A percentile compares a stretch with the other conserved stretches of the same genome.
Conservation (phyloP, 371 early-diverging fungal genomes). For the Synchytrium microbalum region DNA sequence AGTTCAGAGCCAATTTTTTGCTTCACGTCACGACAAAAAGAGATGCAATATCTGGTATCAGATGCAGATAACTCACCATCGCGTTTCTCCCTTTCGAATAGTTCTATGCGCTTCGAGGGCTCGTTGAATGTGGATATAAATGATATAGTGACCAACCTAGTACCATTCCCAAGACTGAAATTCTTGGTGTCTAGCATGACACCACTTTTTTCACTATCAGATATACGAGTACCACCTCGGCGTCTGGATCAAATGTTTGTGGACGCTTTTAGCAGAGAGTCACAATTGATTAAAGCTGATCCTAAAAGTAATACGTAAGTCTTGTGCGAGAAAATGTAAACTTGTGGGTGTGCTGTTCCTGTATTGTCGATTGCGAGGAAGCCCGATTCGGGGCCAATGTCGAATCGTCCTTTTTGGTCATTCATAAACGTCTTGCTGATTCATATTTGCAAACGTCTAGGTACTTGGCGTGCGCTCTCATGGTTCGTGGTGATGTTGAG, state of each 20-base stretch:
- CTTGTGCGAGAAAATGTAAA: neutral
- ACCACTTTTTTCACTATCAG: conserved; percentile 31
- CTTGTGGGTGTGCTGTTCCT: neutral
- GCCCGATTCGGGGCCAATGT: neutral
- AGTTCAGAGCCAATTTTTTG: conserved; percentile 6
- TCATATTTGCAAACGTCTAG: conserved; percentile 11
- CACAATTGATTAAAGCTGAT: conserved; percentile 55
- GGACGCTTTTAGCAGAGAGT: conserved; percentile 51
- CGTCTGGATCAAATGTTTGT: conserved; percentile 54
- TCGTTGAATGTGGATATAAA: conserved; percentile 65
- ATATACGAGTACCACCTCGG: conserved; percentile 18
- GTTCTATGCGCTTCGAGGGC: conserved; percentile 62
- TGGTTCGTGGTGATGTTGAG: conserved; percentile 37
- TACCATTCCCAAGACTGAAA: conserved; percentile 58
- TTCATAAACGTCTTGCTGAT: neutral
- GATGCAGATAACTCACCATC: conserved; percentile 15
- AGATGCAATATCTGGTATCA: conserved; percentile 1
- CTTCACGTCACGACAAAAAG: neutral
- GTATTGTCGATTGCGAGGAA: too few species aligned
- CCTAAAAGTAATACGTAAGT: conserved; percentile 43
- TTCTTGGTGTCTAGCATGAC: conserved; percentile 38
- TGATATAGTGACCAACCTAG: conserved; percentile 68
- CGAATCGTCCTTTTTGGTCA: conserved; percentile 10
- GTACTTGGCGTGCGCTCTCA: conserved; percentile 42
- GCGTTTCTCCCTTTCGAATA: conserved; percentile 38